These are phyloP conservation scores for Penicillium sp. DNA, from an alignment of 2,329 filamentous ascomycete genomes.

Conservation along the genomic window DNA sequence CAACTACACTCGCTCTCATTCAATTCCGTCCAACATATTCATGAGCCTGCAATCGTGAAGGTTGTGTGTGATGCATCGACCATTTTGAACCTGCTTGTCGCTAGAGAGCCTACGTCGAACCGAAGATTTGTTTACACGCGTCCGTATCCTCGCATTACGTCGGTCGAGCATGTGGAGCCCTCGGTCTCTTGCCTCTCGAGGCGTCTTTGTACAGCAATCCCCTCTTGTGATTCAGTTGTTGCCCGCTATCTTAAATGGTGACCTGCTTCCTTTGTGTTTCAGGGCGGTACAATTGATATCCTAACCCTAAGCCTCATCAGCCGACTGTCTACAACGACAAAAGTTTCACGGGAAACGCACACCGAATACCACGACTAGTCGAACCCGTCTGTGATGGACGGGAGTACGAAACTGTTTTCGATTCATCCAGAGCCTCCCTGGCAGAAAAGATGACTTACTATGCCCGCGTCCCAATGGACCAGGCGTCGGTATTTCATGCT, in stretches of 20 bases:
- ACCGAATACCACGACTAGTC: slow-evolving; percentile 66
- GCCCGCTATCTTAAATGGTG: slow-evolving; percentile 51
- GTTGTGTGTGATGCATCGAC: too few species aligned
- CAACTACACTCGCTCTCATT: slow-evolving; percentile 5
- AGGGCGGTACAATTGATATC: slow-evolving; percentile 12
- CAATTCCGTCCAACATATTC: slow-evolving; percentile 9
- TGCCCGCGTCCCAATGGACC: slow-evolving; percentile 43
- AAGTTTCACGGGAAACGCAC: slow-evolving; percentile 70
- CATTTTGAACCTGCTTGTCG: too few species aligned
- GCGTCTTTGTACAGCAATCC: slow-evolving; percentile 61
- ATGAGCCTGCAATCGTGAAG: too few species aligned
- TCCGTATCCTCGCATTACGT: slow-evolving; percentile 7
- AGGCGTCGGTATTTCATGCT: slow-evolving; percentile 56
- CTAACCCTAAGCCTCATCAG: slow-evolving; percentile 80
- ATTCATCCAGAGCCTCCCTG: slow-evolving; percentile 46
- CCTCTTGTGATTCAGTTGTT: slow-evolving; percentile 74
- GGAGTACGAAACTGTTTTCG: slow-evolving; percentile 37
- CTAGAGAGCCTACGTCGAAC: slow-evolving; percentile 15
- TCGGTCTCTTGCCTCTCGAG: slow-evolving; percentile 38
- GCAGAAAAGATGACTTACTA: slow-evolving; percentile 46
- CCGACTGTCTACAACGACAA: slow-evolving; percentile 44
- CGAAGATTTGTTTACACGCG: slow-evolving; percentile 16
- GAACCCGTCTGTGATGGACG: slow-evolving; percentile 34
- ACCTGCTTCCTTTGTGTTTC: slow-evolving; percentile 20
- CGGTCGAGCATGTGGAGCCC: slow-evolving; percentile 26